These are phyloP conservation scores for Suillus alpinus DNA, from an alignment of 768 basidiomycete species.

Conservation along the genomic window DNA sequence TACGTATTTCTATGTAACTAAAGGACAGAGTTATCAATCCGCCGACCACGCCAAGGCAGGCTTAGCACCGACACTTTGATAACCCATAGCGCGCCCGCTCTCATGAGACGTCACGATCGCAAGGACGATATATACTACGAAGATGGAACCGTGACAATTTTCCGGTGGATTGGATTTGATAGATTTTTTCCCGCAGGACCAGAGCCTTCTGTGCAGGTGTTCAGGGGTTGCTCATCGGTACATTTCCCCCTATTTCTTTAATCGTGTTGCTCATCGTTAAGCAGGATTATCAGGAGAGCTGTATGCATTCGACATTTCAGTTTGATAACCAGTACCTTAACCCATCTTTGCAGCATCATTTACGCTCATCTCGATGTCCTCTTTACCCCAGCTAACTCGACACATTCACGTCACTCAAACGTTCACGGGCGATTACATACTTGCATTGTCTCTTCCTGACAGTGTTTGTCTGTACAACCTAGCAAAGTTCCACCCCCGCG, in stretches of 20 bases:
- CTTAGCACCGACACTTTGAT: slow-evolving; percentile 52
- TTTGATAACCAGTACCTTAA: slow-evolving; percentile 5
- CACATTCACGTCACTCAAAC: slow-evolving; percentile 44
- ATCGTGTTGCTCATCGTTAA: slow-evolving; percentile 2
- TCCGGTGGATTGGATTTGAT: slow-evolving; percentile 66
- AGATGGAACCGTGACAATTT: slow-evolving; percentile 54
- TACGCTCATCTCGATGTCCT: slow-evolving; percentile 52
- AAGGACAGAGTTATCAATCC: not conserved
- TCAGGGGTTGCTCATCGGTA: slow-evolving; percentile 64
- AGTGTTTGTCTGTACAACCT: slow-evolving; percentile 46
- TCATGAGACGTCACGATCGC: slow-evolving; percentile 35
- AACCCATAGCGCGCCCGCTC: slow-evolving; percentile 52
- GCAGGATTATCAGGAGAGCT: slow-evolving; percentile 76
- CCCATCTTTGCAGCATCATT: slow-evolving; percentile 51
- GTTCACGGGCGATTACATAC: slow-evolving; percentile 49
- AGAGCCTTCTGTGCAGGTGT: slow-evolving; percentile 23
- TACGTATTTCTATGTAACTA: slow-evolving; percentile 22
- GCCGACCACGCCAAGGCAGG: slow-evolving; percentile 36
- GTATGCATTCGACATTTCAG: slow-evolving; percentile 39
- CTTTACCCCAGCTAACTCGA: slow-evolving; percentile 37
- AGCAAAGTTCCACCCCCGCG: slow-evolving; percentile 42
- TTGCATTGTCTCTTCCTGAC: slow-evolving; percentile 42
- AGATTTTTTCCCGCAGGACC: slow-evolving; percentile 58
- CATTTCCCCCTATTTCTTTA: slow-evolving; percentile 17
- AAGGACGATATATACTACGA: slow-evolving; percentile 30